Evolutionary conservation across 768 basidiomycete genomes (phyloP).

Genomic region (Mrakia gelida): DNA sequence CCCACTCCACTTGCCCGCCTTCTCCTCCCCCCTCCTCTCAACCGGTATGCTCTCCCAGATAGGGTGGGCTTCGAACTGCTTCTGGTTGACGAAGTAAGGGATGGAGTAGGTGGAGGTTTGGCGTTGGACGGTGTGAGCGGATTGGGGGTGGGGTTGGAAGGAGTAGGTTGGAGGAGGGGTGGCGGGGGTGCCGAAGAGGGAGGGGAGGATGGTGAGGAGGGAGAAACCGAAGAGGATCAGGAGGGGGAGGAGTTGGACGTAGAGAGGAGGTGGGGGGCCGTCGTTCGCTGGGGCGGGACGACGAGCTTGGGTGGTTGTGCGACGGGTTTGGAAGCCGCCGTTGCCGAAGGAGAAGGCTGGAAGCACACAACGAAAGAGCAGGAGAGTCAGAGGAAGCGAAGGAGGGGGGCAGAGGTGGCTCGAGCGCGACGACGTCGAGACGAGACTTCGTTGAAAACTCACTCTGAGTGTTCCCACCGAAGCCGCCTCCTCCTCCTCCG

Average conservation of each 20-base stretch:
- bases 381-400: neutral
- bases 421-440: neutral
- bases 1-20: slow-evolving; percentile 40
- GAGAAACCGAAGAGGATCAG: slow-evolving; percentile 80
- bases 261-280: slow-evolving; percentile 46
- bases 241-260: slow-evolving; percentile 74
- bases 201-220: slow-evolving; percentile 72
- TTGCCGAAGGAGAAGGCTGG: slow-evolving; percentile 73
- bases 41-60: slow-evolving; percentile 53
- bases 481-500: slow-evolving; percentile 51
- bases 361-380: neutral
- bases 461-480: slow-evolving; percentile 23
- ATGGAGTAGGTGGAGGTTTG: slow-evolving; percentile 66
- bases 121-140: slow-evolving; percentile 61
- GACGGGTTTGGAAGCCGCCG: slow-evolving; percentile 62
- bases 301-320: slow-evolving; percentile 47
- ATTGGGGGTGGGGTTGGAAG: slow-evolving; percentile 56
- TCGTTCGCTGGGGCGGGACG: slow-evolving; percentile 42
- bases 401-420: neutral
- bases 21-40: slow-evolving; percentile 34
- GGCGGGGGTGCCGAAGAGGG: slow-evolving; percentile 53
- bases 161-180: slow-evolving; percentile 66
- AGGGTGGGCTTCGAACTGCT: slow-evolving; percentile 72
- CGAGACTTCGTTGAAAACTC: neutral
- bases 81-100: slow-evolving; percentile 75